Percentiles rank a stretch among this genome's conserved stretches.
Evolutionary conservation across 768 basidiomycete species (phyloP).

Genomic region (Kwoniella dejecticola): DNA sequence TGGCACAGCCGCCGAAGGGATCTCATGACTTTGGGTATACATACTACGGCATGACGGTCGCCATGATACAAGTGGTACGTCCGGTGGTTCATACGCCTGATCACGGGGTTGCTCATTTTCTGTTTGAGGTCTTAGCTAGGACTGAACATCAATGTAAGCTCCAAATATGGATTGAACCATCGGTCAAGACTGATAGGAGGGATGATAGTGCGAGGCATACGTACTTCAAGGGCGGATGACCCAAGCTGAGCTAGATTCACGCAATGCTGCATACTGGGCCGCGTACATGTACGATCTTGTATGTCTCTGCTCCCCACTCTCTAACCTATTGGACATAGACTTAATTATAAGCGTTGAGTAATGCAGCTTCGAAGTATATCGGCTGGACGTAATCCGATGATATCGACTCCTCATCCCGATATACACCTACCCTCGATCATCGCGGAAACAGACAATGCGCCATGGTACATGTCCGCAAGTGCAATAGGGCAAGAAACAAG

Average conservation of each 20-base stretch:
- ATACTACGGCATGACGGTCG: conserved; percentile 1
- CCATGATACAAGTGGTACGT: conserved; percentile 2
- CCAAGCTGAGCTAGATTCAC: not conserved
- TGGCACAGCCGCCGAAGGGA: not conserved
- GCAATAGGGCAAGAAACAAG: not conserved
- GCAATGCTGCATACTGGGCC: conserved; percentile 3
- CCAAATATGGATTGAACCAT: no score
- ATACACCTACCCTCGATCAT: not conserved
- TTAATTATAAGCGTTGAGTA: no score
- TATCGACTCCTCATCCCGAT: not conserved
- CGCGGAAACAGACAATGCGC: not conserved
- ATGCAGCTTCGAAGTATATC: conserved; percentile 4
- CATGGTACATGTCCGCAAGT: not conserved
- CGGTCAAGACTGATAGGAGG: no score
- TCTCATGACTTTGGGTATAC: conserved; percentile 3
- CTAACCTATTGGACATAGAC: no score
- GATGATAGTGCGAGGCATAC: not conserved
- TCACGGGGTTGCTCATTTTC: not conserved
- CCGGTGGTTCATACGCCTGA: not conserved
- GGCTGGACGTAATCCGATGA: conserved; percentile 1
- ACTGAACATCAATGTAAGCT: conserved; percentile 4
- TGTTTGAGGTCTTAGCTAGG: no score
- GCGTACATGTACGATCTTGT: conserved; percentile 1
- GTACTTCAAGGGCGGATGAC: not conserved
- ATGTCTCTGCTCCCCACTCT: no score